Conservation (phyloP, 2,329 filamentous ascomycete species). For the Hyphodiscus sp. region DNA sequence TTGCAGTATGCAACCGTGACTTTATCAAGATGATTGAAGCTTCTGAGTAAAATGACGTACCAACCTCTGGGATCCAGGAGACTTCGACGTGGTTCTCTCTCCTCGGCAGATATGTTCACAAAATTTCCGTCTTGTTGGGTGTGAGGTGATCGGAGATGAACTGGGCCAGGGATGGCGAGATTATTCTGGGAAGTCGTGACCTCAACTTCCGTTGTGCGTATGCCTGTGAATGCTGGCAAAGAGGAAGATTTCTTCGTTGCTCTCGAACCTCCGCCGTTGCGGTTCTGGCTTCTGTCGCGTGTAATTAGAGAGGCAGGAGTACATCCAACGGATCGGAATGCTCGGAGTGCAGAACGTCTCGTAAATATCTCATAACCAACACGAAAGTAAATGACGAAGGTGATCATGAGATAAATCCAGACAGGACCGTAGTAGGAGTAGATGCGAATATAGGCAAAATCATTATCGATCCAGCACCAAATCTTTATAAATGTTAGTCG, state of each 20-base stretch:
- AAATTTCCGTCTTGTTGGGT: conserved; percentile 2
- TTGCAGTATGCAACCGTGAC: conserved; percentile 65
- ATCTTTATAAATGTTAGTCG: conserved; percentile 32
- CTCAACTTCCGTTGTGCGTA: conserved; percentile 22
- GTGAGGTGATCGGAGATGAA: neutral
- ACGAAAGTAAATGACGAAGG: conserved; percentile 58
- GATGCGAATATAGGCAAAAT: conserved; percentile 67
- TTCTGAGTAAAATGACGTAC: neutral
- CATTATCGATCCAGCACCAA: conserved; percentile 71
- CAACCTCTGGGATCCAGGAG: neutral
- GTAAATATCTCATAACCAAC: conserved; percentile 61
- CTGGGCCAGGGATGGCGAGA: neutral
- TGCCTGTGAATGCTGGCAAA: conserved; percentile 21
- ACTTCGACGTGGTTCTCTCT: neutral
- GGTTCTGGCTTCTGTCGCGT: neutral
- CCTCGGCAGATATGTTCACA: conserved; percentile 8
- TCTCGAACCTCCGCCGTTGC: conserved; percentile 20
- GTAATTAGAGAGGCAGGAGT: neutral
- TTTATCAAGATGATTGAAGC: conserved; percentile 38
- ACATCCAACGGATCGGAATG: conserved; percentile 37
- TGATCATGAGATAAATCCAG: conserved; percentile 56
- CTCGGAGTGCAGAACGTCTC: conserved; percentile 55
- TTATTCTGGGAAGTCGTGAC: conserved; percentile 10
- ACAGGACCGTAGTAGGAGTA: conserved; percentile 67
- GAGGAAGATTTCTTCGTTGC: neutral